A percentile compares a stretch with the other conserved stretches of the same genome.
phyloP scores from a whole-genome alignment of 257 asterid species.

The Solanum corneliomulleri region DNA sequence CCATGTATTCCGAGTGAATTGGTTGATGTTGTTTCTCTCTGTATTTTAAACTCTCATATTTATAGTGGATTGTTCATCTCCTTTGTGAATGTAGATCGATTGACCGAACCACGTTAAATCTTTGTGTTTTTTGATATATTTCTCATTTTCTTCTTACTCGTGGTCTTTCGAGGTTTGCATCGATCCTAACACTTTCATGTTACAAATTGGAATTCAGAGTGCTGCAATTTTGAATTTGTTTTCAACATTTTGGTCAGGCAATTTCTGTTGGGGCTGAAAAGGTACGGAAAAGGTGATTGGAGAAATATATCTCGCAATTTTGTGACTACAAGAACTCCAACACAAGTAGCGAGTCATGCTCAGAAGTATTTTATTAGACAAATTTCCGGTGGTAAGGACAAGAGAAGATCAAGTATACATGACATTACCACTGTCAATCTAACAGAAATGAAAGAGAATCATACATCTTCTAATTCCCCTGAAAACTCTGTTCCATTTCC shows the following conservation, averaged over 20 bases:
- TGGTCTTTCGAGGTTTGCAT: too few relatives aligned
- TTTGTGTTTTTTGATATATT: too few relatives aligned
- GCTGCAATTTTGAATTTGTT: background rate
- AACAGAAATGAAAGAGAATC: constrained; percentile 19
- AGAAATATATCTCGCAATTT: constrained; percentile 73
- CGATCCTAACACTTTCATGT: background rate
- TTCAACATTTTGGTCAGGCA: constrained; percentile 32
- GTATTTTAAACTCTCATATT: too few relatives aligned
- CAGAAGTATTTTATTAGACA: constrained; percentile 89
- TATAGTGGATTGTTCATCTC: too few relatives aligned
- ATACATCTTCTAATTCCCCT: constrained; percentile 9
- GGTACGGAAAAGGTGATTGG: constrained; percentile 98
- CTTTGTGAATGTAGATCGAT: too few relatives aligned
- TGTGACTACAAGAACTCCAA: constrained; percentile 79
- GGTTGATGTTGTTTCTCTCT: too few relatives aligned
- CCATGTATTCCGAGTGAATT: too few relatives aligned
- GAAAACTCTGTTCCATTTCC: constrained; percentile 14
- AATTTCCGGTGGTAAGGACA: constrained; percentile 82
- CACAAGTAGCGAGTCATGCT: constrained; percentile 95
- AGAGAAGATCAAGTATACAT: constrained; percentile 85
- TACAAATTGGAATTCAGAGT: background rate
- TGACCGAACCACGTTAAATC: too few relatives aligned
- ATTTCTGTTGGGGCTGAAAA: constrained; percentile 76
- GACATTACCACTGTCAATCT: constrained; percentile 69
- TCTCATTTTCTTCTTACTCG: too few relatives aligned